Conservation (phyloP, 495 filamentous ascomycete species). For the Hamigera avellanea region DNA sequence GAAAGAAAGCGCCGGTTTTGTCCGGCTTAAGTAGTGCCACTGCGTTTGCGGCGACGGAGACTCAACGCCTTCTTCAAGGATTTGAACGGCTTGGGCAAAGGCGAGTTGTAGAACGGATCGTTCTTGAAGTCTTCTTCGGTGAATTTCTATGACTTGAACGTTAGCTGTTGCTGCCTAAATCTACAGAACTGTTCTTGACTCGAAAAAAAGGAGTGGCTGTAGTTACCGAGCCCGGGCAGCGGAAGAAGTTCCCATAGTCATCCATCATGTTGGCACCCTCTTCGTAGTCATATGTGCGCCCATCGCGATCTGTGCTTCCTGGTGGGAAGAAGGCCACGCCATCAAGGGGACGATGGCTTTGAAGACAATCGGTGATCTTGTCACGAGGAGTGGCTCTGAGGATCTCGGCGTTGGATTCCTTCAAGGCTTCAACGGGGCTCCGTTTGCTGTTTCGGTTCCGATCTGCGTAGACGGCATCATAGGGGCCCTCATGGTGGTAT, state of each 20-base stretch:
- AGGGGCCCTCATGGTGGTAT: slow-evolving; percentile 91
- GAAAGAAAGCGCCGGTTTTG: background rate
- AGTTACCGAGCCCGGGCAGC: slow-evolving; percentile 24
- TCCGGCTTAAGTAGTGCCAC: background rate
- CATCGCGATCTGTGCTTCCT: slow-evolving; percentile 52
- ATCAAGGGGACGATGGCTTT: slow-evolving; percentile 71
- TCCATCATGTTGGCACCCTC: slow-evolving; percentile 80
- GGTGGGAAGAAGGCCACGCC: slow-evolving; percentile 69
- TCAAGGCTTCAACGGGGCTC: slow-evolving; percentile 70
- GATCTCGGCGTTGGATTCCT: slow-evolving; percentile 61
- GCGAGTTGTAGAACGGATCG: slow-evolving; percentile 33
- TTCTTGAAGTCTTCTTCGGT: slow-evolving; percentile 38
- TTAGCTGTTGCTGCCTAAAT: slow-evolving; percentile 1
- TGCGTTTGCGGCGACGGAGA: slow-evolving; percentile 13
- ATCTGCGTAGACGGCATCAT: slow-evolving; percentile 67
- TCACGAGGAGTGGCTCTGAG: slow-evolving; percentile 74
- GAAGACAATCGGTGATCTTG: slow-evolving; percentile 62
- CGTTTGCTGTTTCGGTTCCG: slow-evolving; percentile 50
- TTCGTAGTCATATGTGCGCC: slow-evolving; percentile 63
- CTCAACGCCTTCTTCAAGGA: slow-evolving; percentile 22
- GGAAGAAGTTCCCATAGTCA: slow-evolving; percentile 39
- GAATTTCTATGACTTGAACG: slow-evolving; percentile 22
- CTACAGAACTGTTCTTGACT: too few species aligned
- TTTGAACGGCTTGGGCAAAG: slow-evolving; percentile 21
- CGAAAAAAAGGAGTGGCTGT: background rate